Evolutionary conservation across 2,329 filamentous ascomycete genomes (phyloP).

Genomic region (Fusarium phyllophilum): DNA sequence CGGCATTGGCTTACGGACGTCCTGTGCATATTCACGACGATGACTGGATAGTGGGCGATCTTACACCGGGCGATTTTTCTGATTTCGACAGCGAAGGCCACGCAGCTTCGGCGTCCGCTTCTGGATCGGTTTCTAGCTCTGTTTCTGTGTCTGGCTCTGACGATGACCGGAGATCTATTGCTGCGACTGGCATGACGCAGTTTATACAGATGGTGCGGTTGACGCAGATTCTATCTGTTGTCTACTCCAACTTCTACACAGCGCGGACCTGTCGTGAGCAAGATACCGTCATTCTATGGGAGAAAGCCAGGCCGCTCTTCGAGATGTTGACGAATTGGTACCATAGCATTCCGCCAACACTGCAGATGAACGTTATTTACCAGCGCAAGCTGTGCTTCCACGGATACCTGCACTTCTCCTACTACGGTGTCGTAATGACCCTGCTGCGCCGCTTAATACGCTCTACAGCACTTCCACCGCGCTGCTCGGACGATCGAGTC

Average conservation of each 20-base stretch:
- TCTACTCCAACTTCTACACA: constrained; percentile 59
- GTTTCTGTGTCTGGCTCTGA: constrained; percentile 32
- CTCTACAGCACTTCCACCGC: constrained; percentile 46
- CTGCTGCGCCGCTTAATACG: constrained; percentile 57
- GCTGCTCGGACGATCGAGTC: constrained; percentile 44
- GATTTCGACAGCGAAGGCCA: constrained; percentile 39
- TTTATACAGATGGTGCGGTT: constrained; percentile 60
- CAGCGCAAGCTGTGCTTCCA: constrained; percentile 54
- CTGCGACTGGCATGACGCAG: constrained; percentile 52
- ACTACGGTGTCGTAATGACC: constrained; percentile 58
- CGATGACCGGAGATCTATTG: constrained; percentile 47
- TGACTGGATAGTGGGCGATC: constrained; percentile 44
- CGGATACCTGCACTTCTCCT: constrained; percentile 57
- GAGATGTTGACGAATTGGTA: constrained; percentile 61
- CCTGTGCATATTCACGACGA: constrained; percentile 47
- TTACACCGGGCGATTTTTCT: constrained; percentile 48
- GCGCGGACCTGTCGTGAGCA: constrained; percentile 44
- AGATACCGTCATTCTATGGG: constrained; percentile 51
- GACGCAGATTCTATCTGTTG: constrained; percentile 57
- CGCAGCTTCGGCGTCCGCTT: constrained; percentile 2
- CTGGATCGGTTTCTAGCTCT: constrained; percentile 25
- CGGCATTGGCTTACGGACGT: constrained; percentile 44
- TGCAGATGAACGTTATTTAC: constrained; percentile 56
- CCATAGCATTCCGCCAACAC: constrained; percentile 53
- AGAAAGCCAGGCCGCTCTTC: constrained; percentile 60